phyloP scores from a whole-genome alignment of 345 rosid genomes.

The Populus davidiana region DNA sequence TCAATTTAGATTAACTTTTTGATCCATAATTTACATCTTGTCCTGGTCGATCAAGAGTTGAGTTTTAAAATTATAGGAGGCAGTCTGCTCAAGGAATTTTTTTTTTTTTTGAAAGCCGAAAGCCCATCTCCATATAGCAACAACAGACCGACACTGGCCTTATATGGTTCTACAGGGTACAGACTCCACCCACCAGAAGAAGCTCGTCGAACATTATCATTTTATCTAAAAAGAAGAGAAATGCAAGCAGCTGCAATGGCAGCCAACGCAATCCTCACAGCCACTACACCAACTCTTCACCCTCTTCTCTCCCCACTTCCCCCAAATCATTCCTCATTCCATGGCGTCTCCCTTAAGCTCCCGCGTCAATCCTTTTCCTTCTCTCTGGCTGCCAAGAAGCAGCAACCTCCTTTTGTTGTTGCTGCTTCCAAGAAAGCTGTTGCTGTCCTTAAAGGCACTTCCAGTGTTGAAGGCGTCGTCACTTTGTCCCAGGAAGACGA shows the following conservation, averaged over 20 bases:
- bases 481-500: conserved; percentile 69
- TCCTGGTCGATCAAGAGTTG: too few species aligned
- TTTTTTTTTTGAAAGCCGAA: too few species aligned
- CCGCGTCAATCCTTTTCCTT: conserved; percentile 39
- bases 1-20: too few species aligned
- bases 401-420: conserved; percentile 42
- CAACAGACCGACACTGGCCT: too few species aligned
- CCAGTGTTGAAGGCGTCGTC: conserved; percentile 84
- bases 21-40: too few species aligned
- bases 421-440: conserved; percentile 76
- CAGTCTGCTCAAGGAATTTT: too few species aligned
- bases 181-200: too few species aligned
- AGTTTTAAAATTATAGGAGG: too few species aligned
- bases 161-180: too few species aligned
- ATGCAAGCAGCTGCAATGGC: conserved; percentile 51
- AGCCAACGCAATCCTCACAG: conserved; percentile 42
- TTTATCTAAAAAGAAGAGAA: neutral
- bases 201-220: neutral
- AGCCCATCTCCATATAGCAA: too few species aligned
- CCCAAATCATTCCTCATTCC: conserved; percentile 44
- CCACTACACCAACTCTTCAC: conserved; percentile 25
- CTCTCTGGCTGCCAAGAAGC: conserved; percentile 34
- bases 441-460: conserved; percentile 79
- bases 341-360: conserved; percentile 51
- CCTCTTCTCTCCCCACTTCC: conserved; percentile 23